Base-by-base conservation (phyloP, 192 early-diverging fungal species). In the Glomus cerebriforme region DNA sequence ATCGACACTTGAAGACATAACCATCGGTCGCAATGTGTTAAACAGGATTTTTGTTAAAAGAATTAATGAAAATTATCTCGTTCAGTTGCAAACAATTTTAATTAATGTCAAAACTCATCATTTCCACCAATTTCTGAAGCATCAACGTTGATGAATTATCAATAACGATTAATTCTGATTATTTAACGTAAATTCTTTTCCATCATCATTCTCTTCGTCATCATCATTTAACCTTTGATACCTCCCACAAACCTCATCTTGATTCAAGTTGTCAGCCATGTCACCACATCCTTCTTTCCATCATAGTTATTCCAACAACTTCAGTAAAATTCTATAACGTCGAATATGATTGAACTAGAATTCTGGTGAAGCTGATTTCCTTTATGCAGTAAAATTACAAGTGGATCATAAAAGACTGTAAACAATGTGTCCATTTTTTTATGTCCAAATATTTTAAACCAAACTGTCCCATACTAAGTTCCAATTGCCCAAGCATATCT, bases 341-440 rank as follows among this genome's bases (percentile, higher is more conserved):
- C 80, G 67, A 49, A 83, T 75, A 74, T 89, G 59, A 70, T 27
- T 22, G 83, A 81, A 31, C 79, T 49, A n/a, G 81, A 59, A 58
- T 1, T 59, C 60, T 32, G 73, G 45, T 10, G 10, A 22, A 67
- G 24, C 2, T 65, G 62, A 15, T 27, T 15, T 32, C 29, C 10
- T 22, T 54, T 37, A 24, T 63, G 43, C 2, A 85, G 81, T 5
- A 89, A 45, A 58, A 80, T 84, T 13, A 89, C 81, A 26, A 86
- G 31, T 10, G 87, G 63, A 74, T 89, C 88, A 71, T 81, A 89
- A 2, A n/a, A n/a, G n/a, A n/a, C n/a, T n/a, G n/a, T n/a, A n/a
- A n/a, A n/a, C n/a, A n/a, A n/a, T n/a, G n/a, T n/a, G n/a, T n/a
- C n/a, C n/a, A n/a, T n/a, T n/a, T n/a, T n/a, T n/a, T n/a, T n/a